These are phyloP conservation scores for Prunus dulcis DNA, from an alignment of 306 rosid genomes.

Conservation along the genomic window DNA sequence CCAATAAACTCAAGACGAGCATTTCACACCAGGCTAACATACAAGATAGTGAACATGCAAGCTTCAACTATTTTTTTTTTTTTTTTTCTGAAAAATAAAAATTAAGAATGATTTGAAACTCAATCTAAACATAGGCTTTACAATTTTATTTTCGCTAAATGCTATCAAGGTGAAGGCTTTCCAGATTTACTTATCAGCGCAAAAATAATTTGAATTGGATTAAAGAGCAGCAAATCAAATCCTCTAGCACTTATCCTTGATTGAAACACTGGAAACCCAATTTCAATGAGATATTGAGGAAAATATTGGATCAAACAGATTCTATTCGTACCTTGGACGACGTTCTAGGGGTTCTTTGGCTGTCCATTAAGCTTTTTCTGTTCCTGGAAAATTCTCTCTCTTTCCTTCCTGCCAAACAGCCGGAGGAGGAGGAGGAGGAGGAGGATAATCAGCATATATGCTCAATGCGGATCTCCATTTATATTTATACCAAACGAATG, in stretches of 20 bases:
- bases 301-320: background rate
- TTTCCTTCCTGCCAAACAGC: background rate
- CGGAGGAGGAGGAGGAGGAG: background rate
- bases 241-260: background rate
- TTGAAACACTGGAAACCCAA: background rate
- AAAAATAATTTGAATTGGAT: no score
- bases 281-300: background rate
- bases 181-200: no score
- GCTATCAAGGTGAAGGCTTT: no score
- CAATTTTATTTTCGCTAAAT: no score
- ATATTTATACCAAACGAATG: background rate
- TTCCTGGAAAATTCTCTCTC: background rate
- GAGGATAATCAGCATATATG: background rate
- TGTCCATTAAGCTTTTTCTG: slow-evolving; percentile 6
- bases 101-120: no score
- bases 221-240: no score
- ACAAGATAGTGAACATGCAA: no score
- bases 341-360: slow-evolving; percentile 15
- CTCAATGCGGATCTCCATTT: background rate
- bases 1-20: no score
- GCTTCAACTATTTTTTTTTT: no score
- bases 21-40: no score
- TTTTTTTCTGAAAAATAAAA: no score
- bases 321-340: slow-evolving; percentile 25
- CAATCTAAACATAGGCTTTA: no score